phyloP scores from a whole-genome alignment of 2,329 filamentous ascomycete species.

The Aspergillus carbonarius region DNA sequence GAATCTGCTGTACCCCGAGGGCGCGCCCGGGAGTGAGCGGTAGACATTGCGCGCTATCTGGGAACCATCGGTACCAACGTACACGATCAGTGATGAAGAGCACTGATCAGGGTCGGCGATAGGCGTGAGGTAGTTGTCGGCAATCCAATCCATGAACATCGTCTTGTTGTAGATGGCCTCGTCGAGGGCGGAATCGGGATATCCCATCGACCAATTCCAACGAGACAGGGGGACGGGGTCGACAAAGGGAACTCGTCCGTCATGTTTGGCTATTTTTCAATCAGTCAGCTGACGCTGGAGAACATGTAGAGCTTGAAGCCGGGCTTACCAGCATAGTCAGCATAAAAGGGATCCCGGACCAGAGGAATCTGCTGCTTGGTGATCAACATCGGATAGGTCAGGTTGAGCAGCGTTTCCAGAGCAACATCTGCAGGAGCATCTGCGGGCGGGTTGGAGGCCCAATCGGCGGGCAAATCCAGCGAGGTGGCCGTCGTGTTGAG shows the following conservation, averaged over 20 bases:
- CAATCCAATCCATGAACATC: slow-evolving; percentile 45
- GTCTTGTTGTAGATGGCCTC: slow-evolving; percentile 53
- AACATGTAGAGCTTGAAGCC: no score
- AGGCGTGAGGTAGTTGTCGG: slow-evolving; percentile 22
- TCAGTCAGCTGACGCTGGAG: neutral
- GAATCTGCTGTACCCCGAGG: slow-evolving; percentile 47
- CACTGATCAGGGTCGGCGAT: slow-evolving; percentile 1
- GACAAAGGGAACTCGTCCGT: slow-evolving; percentile 50
- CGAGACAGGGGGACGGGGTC: slow-evolving; percentile 51
- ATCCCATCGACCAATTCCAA: slow-evolving; percentile 49
- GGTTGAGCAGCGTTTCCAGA: slow-evolving; percentile 27
- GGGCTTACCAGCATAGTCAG: slow-evolving; percentile 45
- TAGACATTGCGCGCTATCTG: slow-evolving; percentile 50
- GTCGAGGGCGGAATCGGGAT: slow-evolving; percentile 39
- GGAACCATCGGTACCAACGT: slow-evolving; percentile 44
- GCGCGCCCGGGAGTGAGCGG: slow-evolving; percentile 42
- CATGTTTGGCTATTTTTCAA: slow-evolving; percentile 34
- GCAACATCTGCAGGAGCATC: slow-evolving; percentile 29
- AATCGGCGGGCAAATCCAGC: slow-evolving; percentile 16
- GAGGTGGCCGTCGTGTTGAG: slow-evolving; percentile 25
- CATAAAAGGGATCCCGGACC: slow-evolving; percentile 51
- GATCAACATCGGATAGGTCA: slow-evolving; percentile 24
- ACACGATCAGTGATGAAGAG: slow-evolving; percentile 43
- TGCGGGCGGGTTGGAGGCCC: slow-evolving; percentile 27
- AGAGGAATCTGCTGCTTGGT: slow-evolving; percentile 45